These are phyloP conservation scores for Mortierella sp. DNA, from an alignment of 371 early-diverging fungal species.

Conservation along the genomic window DNA sequence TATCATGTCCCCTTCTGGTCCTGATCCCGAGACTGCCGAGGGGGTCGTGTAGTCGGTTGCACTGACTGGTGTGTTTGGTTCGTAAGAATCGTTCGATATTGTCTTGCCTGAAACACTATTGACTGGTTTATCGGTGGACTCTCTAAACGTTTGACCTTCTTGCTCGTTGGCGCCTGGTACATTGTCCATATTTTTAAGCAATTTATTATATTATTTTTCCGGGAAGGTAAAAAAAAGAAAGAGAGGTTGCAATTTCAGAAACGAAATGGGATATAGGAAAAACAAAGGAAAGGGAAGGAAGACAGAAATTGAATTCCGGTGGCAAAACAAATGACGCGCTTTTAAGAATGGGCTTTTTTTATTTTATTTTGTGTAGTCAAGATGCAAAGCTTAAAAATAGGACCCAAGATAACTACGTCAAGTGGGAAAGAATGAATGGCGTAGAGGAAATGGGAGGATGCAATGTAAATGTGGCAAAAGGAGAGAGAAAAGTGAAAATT, in stretches of 20 bases:
- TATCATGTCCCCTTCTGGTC: not conserved
- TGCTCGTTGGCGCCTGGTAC: not conserved
- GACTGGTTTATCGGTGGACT: not conserved
- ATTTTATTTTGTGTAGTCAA: not conserved
- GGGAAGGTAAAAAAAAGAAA: not conserved
- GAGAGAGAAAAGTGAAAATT: not conserved
- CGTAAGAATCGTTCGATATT: not conserved
- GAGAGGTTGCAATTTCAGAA: too few relatives aligned
- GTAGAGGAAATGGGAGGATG: too few relatives aligned
- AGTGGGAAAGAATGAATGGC: too few relatives aligned
- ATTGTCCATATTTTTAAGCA: conserved; percentile 18
- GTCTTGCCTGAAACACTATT: not conserved
- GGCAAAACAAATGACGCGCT: not conserved
- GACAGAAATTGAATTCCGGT: too few relatives aligned
- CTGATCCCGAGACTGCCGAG: conserved; percentile 8
- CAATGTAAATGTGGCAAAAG: not conserved
- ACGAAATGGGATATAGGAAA: too few relatives aligned
- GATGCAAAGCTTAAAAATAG: not conserved
- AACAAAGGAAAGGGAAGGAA: not conserved
- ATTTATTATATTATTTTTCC: not conserved
- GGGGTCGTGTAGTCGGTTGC: conserved; percentile 19
- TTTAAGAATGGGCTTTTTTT: not conserved
- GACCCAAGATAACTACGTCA: too few relatives aligned
- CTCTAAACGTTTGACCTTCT: not conserved
- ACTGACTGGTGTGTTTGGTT: conserved; percentile 9